Base-by-base conservation (phyloP, 2,329 filamentous ascomycete genomes). In the Ceratocystis eucalypticola region DNA sequence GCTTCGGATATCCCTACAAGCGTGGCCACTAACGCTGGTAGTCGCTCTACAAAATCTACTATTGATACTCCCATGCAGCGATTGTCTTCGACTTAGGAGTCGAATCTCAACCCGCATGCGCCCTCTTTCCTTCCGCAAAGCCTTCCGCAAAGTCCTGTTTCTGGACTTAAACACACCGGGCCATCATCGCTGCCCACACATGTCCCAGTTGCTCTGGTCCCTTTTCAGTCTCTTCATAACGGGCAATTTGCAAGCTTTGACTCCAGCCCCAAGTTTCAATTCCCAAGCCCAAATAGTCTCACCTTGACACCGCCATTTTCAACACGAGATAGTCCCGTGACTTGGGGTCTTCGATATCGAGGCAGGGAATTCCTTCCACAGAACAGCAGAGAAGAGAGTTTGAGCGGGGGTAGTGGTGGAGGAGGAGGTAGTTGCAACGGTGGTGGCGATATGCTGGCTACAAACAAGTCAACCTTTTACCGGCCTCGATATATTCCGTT, bases 81-180 rank as follows among this genome's bases (percentile, higher is more conserved):
- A 45, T 45, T 64, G 57, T 64, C 64, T 53, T 68, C 66, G 46
- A 45, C 65, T 64, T 74, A 83, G 80, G 79, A 75, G 73, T 80
- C 77, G 68, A 81, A 76, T 71, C 74, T 84, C 70, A 84, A 84
- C 73, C 82, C 82, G 41, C 75, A 78, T 70, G 82, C 82, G 33
- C 78, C 80, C 57, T 78, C 79, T 65, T 84, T 84, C 68, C 84
- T 80, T 1, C 82, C 82, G 61, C n/a, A 28, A n/a, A 64, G 50
- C 33, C 46, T 33, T 22, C 41, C 61, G 8, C 41, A 30, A 59
- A 59, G 55, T 30, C 55, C 55, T 33, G 55, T 37, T 8, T 28
- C 55, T n/a, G 55, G 55, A n/a, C 17, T 33, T 17, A 59, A 37
- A n/a, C 15, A 30, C 28, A 28, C 28, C 55, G 55, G 55, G 17